Percentiles rank a stretch among this genome's conserved stretches.
These are phyloP conservation scores for Pseudogymnoascus sp. DNA, from an alignment of 2,329 filamentous ascomycete species.

Conservation along the genomic window DNA sequence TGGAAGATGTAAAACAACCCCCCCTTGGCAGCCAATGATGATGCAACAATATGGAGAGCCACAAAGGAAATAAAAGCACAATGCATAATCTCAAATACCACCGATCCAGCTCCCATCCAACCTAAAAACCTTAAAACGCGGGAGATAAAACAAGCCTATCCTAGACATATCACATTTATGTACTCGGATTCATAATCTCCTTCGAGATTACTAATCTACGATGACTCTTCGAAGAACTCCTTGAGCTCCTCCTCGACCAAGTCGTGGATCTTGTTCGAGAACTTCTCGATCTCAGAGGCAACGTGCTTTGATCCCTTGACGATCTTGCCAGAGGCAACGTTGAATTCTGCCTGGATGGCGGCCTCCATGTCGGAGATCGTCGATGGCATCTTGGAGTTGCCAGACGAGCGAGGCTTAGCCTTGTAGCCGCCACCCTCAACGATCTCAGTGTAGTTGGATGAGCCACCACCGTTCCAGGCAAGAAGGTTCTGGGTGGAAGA, in stretches of 20 bases:
- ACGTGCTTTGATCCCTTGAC: conserved; percentile 46
- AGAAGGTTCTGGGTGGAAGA: conserved; percentile 86
- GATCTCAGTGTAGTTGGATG: conserved; percentile 82
- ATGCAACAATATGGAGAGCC: conserved; percentile 1
- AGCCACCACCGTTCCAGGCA: conserved; percentile 97
- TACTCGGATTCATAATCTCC: not conserved
- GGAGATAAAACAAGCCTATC: conserved; percentile 6
- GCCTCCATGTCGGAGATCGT: conserved; percentile 54
- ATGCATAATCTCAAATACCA: conserved; percentile 24
- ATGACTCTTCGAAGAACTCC: conserved; percentile 47
- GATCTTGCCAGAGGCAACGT: conserved; percentile 49
- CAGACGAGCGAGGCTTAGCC: conserved; percentile 37
- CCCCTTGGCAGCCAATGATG: not conserved
- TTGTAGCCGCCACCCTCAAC: conserved; percentile 66
- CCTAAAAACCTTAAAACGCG: conserved; percentile 23
- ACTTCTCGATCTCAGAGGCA: conserved; percentile 50
- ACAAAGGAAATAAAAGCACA: conserved; percentile 21
- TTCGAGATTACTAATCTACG: conserved; percentile 21
- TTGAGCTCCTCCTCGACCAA: conserved; percentile 54
- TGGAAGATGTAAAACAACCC: not conserved
- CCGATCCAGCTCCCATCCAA: conserved; percentile 24
- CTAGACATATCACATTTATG: conserved; percentile 9
- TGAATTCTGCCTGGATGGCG: conserved; percentile 48
- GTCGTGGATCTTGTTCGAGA: conserved; percentile 56
- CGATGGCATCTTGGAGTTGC: conserved; percentile 38